Evolutionary conservation across 164 flowering plant species (phyloP).

Genomic region (Piper longum): DNA sequence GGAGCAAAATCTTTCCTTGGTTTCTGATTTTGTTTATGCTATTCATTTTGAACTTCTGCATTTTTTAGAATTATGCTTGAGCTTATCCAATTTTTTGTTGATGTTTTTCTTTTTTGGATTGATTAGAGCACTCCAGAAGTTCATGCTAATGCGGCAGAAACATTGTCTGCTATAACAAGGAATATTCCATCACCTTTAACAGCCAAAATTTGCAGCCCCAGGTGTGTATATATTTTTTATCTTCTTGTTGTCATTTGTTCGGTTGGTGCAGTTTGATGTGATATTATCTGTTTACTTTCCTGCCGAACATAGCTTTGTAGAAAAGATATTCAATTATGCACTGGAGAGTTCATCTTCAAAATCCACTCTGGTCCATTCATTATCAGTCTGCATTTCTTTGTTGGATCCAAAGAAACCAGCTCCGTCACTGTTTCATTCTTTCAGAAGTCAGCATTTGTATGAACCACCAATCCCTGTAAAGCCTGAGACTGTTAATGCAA

Average conservation of each 20-base stretch:
- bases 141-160: conserved; percentile 94
- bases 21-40: too few relatives aligned
- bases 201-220: conserved; percentile 67
- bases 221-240: conserved; percentile 28
- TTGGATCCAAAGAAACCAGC: conserved; percentile 76
- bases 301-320: conserved; percentile 56
- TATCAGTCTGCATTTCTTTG: conserved; percentile 84
- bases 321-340: conserved; percentile 71
- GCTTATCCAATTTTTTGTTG: neutral
- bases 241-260: neutral
- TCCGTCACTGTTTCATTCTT: conserved; percentile 40
- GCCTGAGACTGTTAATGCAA: conserved; percentile 72
- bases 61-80: conserved; percentile 4
- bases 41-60: too few relatives aligned
- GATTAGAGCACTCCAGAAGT: conserved; percentile 77
- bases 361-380: conserved; percentile 78
- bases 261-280: neutral
- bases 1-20: too few relatives aligned
- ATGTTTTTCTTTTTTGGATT: conserved; percentile 1
- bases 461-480: conserved; percentile 53
- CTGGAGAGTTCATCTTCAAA: conserved; percentile 66
- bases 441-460: conserved; percentile 64
- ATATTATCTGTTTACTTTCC: neutral
- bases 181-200: conserved; percentile 73
- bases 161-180: conserved; percentile 72